Conservation (phyloP, 2,329 filamentous ascomycete genomes). For the Aplosporella prunicola region DNA sequence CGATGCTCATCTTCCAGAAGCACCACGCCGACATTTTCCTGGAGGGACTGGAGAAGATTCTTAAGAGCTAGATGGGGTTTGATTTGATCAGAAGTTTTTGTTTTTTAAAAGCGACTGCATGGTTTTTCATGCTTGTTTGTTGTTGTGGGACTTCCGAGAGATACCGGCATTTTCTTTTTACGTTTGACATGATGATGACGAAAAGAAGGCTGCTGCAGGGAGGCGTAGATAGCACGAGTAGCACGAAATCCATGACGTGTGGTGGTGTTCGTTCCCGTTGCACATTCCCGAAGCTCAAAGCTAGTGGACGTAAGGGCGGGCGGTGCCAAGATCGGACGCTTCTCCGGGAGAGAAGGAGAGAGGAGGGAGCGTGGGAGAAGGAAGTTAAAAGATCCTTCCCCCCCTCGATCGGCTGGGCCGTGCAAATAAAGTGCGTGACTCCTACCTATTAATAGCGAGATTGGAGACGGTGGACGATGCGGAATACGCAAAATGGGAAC, state of each 20-base stretch:
- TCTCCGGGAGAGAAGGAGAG: too few relatives aligned
- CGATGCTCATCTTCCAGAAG: conserved; percentile 90
- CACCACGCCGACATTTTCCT: conserved; percentile 80
- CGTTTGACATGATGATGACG: neutral
- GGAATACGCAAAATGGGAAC: too few relatives aligned
- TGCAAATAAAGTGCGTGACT: too few relatives aligned
- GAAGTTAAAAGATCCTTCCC: too few relatives aligned
- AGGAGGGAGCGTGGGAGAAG: too few relatives aligned
- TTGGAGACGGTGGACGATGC: too few relatives aligned
- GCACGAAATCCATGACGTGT: neutral
- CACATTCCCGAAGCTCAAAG: too few relatives aligned
- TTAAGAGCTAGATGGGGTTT: conserved; percentile 33
- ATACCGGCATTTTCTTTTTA: neutral
- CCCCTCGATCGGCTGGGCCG: too few relatives aligned
- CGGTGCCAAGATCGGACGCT: too few relatives aligned
- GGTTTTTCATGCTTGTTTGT: neutral
- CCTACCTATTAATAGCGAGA: too few relatives aligned
- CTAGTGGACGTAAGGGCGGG: too few relatives aligned
- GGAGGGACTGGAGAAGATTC: conserved; percentile 67
- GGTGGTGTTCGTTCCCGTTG: too few relatives aligned
- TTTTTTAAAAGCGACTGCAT: conserved; percentile 3
- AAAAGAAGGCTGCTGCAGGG: neutral
- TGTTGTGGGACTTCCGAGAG: neutral
- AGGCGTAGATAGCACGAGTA: neutral
- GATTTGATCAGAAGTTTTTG: neutral